phyloP scores from a whole-genome alignment of 352 stramenopile species.

The Pythium rhizo-oryzae region DNA sequence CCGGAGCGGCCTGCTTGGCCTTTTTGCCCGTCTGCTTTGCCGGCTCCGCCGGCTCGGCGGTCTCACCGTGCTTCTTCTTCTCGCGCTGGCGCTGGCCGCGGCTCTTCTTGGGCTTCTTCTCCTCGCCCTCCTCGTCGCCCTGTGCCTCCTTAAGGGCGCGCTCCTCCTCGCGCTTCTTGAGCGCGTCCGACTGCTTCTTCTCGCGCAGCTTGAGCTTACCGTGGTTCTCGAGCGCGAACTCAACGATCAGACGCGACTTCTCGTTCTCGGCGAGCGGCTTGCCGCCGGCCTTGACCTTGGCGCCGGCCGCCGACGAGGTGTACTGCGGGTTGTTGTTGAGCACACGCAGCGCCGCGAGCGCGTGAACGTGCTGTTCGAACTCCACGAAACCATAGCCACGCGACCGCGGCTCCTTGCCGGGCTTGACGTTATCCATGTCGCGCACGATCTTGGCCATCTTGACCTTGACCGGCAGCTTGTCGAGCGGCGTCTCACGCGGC shows the following conservation, averaged over 20 bases:
- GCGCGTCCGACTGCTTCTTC: constrained; percentile 66
- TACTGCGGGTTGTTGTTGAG: constrained; percentile 98
- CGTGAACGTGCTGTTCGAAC: constrained; percentile 96
- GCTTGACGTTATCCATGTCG: constrained; percentile 67
- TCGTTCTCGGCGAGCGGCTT: constrained; percentile 42
- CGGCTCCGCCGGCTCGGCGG: constrained; percentile 4
- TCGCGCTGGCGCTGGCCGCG: constrained; percentile 77
- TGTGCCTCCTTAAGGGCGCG: constrained; percentile 62
- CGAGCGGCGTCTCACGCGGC: constrained; percentile 29
- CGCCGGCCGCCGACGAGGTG: constrained; percentile 60
- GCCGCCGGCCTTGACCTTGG: constrained; percentile 35
- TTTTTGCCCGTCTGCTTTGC: neutral
- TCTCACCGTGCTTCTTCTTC: constrained; percentile 56
- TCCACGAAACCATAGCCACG: constrained; percentile 96
- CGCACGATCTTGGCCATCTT: constrained; percentile 85
- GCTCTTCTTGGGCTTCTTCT: constrained; percentile 53
- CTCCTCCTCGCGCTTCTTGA: constrained; percentile 76
- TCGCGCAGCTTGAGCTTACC: constrained; percentile 87
- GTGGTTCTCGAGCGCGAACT: constrained; percentile 91
- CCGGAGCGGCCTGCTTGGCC: constrained; percentile 31
- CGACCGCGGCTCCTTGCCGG: constrained; percentile 61
- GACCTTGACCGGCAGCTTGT: constrained; percentile 63
- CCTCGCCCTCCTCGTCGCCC: constrained; percentile 26
- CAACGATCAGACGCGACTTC: constrained; percentile 85
- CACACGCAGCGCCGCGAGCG: constrained; percentile 93